Percentiles rank a stretch among this genome's conserved stretches.
Evolutionary conservation across 768 basidiomycete species (phyloP).

Genomic region (Suillus spraguei): DNA sequence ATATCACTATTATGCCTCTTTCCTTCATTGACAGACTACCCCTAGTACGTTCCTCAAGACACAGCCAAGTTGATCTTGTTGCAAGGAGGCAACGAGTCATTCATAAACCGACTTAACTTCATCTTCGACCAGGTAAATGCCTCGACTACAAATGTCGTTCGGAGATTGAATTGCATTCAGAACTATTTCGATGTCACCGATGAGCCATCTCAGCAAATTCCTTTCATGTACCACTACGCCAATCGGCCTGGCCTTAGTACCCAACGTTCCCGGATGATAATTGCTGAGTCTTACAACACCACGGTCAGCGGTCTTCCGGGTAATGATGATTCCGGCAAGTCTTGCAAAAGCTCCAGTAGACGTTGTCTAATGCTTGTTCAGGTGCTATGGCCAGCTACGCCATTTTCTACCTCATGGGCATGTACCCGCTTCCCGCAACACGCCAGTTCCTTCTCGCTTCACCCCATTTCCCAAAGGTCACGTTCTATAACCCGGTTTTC

Average conservation of each 20-base stretch:
- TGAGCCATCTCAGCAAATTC: slow-evolving; percentile 70
- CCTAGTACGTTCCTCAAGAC: slow-evolving; percentile 66
- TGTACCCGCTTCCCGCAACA: slow-evolving; percentile 68
- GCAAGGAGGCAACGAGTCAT: slow-evolving; percentile 58
- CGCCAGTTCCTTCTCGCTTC: slow-evolving; percentile 61
- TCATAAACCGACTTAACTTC: slow-evolving; percentile 56
- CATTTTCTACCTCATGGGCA: slow-evolving; percentile 57
- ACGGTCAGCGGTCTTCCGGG: slow-evolving; percentile 60
- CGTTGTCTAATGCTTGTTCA: slow-evolving; percentile 7
- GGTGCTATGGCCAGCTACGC: slow-evolving; percentile 67
- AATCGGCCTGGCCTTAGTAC: slow-evolving; percentile 61
- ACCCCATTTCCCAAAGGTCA: slow-evolving; percentile 60
- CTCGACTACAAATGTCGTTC: background rate
- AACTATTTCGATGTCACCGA: slow-evolving; percentile 64
- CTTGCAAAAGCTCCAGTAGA: slow-evolving; percentile 1
- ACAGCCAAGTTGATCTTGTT: slow-evolving; percentile 61
- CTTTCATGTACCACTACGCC: slow-evolving; percentile 72
- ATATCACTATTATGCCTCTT: background rate
- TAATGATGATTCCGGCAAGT: slow-evolving; percentile 54
- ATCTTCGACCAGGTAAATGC: slow-evolving; percentile 52
- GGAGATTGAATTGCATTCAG: slow-evolving; percentile 27
- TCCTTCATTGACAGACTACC: background rate
- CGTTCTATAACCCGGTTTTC: slow-evolving; percentile 61
- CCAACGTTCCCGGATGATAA: slow-evolving; percentile 55
- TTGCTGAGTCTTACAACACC: slow-evolving; percentile 58